Evolutionary conservation across 1,284 basidiomycete species (phyloP).

Genomic region (Cryptococcus jaspeensis): DNA sequence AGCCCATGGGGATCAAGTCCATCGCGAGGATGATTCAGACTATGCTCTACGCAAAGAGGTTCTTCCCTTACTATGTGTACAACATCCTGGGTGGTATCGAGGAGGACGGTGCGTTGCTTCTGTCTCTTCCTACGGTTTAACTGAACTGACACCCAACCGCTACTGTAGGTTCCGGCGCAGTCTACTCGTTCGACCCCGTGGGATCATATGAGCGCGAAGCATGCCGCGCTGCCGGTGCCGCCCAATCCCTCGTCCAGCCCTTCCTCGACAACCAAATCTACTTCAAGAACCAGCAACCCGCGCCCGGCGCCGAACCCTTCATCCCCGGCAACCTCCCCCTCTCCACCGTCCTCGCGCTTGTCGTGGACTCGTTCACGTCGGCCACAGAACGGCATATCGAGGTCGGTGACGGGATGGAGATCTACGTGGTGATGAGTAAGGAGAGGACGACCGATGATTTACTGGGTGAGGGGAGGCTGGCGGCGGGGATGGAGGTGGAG

Average conservation of each 20-base stretch:
- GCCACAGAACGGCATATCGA: constrained; percentile 96
- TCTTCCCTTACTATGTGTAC: constrained; percentile 96
- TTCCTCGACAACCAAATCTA: constrained; percentile 98
- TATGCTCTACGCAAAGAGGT: constrained; percentile 88
- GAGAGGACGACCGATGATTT: constrained; percentile 65
- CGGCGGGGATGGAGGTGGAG: constrained; percentile 58
- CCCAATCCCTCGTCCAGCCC: constrained; percentile 84
- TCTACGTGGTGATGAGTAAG: constrained; percentile 76
- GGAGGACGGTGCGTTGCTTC: constrained; percentile 73
- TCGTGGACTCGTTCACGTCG: constrained; percentile 77
- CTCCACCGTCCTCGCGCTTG: constrained; percentile 72
- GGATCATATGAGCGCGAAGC: constrained; percentile 93
- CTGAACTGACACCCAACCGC: background rate
- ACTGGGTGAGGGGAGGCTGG: constrained; percentile 56
- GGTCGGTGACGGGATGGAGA: constrained; percentile 91
- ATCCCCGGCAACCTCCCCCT: constrained; percentile 80
- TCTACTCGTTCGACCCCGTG: constrained; percentile 95
- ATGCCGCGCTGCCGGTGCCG: constrained; percentile 89
- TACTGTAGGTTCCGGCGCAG: constrained; percentile 75
- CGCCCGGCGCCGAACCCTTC: constrained; percentile 58
- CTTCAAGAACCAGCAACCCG: constrained; percentile 83
- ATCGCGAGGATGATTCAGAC: constrained; percentile 93
- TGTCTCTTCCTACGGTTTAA: too few species aligned
- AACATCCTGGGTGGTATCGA: constrained; percentile 93
- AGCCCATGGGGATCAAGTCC: constrained; percentile 86